Conservation (phyloP, 2,329 filamentous ascomycete species). For the Sporothrix schenckii region DNA sequence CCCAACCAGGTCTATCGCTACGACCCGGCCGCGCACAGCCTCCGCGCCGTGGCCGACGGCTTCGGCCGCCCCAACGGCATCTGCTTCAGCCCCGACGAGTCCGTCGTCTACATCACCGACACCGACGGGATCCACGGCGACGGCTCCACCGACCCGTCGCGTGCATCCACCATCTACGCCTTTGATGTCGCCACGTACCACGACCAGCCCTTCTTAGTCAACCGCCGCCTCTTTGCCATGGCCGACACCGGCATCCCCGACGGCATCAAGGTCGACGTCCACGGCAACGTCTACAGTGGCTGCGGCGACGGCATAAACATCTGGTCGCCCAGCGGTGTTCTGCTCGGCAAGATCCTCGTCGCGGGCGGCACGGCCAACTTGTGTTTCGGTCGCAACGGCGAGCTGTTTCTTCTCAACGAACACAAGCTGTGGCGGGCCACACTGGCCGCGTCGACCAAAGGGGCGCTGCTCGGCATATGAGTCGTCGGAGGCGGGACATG, state of each 20-base stretch:
- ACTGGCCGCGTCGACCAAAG: slow-evolving; percentile 26
- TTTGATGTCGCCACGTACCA: slow-evolving; percentile 49
- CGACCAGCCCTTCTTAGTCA: slow-evolving; percentile 49
- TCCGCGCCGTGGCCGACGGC: slow-evolving; percentile 54
- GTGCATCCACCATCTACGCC: slow-evolving; percentile 44
- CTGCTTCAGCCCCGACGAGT: slow-evolving; percentile 46
- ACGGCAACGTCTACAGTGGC: slow-evolving; percentile 53
- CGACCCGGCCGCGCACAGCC: slow-evolving; percentile 45
- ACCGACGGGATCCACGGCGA: slow-evolving; percentile 41
- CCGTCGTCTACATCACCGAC: slow-evolving; percentile 51
- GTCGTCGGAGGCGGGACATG: background rate
- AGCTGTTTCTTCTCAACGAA: slow-evolving; percentile 53
- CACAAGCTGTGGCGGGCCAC: slow-evolving; percentile 48
- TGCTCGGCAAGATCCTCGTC: slow-evolving; percentile 49
- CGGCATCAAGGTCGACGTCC: slow-evolving; percentile 48
- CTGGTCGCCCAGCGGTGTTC: slow-evolving; percentile 49
- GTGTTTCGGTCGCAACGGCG: slow-evolving; percentile 48
- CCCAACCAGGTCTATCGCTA: slow-evolving; percentile 55
- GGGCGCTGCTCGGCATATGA: slow-evolving; percentile 30
- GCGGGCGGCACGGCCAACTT: slow-evolving; percentile 51
- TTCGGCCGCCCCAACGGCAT: slow-evolving; percentile 51
- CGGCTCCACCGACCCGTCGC: slow-evolving; percentile 40
- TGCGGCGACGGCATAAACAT: slow-evolving; percentile 55
- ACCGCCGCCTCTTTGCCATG: slow-evolving; percentile 57
- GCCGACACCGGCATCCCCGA: slow-evolving; percentile 51